Evolutionary conservation across 805 yeast genomes (phyloP).

Genomic region (Candida stauntonica): DNA sequence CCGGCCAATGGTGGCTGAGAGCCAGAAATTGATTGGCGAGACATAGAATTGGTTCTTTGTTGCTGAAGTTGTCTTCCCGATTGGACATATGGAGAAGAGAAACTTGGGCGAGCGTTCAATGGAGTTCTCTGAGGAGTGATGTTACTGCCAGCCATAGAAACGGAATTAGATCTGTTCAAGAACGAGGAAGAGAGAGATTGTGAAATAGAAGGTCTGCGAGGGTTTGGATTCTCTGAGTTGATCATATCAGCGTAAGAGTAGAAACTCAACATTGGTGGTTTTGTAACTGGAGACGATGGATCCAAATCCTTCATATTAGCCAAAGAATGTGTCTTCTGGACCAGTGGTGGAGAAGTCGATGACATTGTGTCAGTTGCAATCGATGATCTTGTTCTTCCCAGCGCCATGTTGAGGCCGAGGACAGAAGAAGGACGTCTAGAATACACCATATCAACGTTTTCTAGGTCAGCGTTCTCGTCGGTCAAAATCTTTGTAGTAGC

Average conservation of each 20-base stretch:
- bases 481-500: conserved; percentile 66
- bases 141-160: conserved; percentile 17
- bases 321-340: conserved; percentile 23
- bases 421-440: conserved; percentile 56
- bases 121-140: conserved; percentile 25
- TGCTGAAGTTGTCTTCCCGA: conserved; percentile 11
- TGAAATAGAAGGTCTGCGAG: conserved; percentile 57
- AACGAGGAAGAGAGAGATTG: conserved; percentile 36
- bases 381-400: conserved; percentile 34
- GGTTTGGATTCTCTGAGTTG: conserved; percentile 53
- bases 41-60: conserved; percentile 15
- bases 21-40: conserved; percentile 3
- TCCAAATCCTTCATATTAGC: conserved; percentile 24
- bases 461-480: conserved; percentile 53
- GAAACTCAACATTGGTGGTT: conserved; percentile 38
- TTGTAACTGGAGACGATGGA: conserved; percentile 14
- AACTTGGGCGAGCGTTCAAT: conserved; percentile 19
- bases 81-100: conserved; percentile 32
- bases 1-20: too few species aligned
- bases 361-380: conserved; percentile 8
- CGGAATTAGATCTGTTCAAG: conserved; percentile 20
- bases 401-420: conserved; percentile 38
- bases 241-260: conserved; percentile 80
- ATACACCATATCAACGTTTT: conserved; percentile 67
- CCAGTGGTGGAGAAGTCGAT: conserved; percentile 15